A percentile compares a stretch with the other conserved stretches of the same genome.
Evolutionary conservation across 257 asterid genomes (phyloP).

Genomic region (Nicotiana sylvestris): DNA sequence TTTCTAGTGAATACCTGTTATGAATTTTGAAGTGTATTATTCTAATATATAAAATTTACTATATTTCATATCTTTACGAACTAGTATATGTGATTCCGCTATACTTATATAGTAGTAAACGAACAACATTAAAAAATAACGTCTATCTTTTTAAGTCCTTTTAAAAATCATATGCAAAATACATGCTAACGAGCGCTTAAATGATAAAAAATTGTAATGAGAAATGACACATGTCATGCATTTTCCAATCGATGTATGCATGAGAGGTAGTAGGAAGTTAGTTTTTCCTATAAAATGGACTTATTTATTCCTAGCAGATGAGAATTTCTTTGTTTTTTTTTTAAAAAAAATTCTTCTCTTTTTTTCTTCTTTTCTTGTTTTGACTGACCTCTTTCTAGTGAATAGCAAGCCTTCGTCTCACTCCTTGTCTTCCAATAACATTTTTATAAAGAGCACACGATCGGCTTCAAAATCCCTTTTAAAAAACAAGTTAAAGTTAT

Average conservation of each 20-base stretch:
- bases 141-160: not conserved
- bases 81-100: not conserved
- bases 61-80: not conserved
- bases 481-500: not conserved
- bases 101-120: not conserved
- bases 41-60: not conserved
- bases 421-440: too few species aligned
- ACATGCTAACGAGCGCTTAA: not conserved
- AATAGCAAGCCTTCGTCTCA: not conserved
- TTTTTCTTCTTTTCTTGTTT: not conserved
- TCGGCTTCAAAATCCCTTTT: too few species aligned
- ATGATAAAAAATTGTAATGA: too few species aligned
- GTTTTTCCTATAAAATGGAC: not conserved
- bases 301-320: not conserved
- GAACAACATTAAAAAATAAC: not conserved
- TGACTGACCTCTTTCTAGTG: not conserved
- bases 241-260: too few species aligned
- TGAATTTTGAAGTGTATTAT: not conserved
- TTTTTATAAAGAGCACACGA: too few species aligned
- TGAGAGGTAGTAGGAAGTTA: too few species aligned
- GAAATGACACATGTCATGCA: not conserved
- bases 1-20: not conserved
- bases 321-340: not conserved
- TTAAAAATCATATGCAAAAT: not conserved
- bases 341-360: not conserved